Conservation (phyloP, 768 basidiomycete genomes). For the Boletus huronensis region DNA sequence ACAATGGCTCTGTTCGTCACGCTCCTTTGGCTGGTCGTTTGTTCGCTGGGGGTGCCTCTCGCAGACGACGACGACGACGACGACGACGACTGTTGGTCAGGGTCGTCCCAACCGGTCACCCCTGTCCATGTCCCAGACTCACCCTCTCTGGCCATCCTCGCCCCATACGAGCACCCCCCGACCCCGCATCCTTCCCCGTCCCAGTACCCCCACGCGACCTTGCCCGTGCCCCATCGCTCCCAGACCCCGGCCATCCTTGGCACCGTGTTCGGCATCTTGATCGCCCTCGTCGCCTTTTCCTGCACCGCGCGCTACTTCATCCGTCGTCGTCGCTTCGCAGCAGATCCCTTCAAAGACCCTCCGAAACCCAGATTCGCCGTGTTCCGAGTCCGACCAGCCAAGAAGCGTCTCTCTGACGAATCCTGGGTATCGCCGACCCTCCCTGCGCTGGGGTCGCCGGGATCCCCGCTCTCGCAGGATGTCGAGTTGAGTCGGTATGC, state of each 20-base stretch:
- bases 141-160: conserved; percentile 8
- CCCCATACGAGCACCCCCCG: conserved; percentile 8
- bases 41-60: conserved; percentile 5
- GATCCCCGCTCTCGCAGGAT: conserved; percentile 9
- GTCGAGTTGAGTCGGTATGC: conserved; percentile 10
- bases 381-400: conserved; percentile 2
- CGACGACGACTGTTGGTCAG: background rate
- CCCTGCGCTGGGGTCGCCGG: conserved; percentile 4
- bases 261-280: conserved; percentile 10
- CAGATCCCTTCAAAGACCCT: conserved; percentile 14
- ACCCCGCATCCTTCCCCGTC: conserved; percentile 10
- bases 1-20: conserved; percentile 21
- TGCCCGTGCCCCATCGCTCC: conserved; percentile 3
- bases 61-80: conserved; percentile 2
- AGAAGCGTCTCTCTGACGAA: conserved; percentile 25
- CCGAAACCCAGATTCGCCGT: conserved; percentile 1
- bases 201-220: conserved; percentile 8
- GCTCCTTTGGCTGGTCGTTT: conserved; percentile 8
- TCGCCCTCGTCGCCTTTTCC: conserved; percentile 9
- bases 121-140: background rate
- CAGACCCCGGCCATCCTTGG: conserved; percentile 18
- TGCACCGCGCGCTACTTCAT: conserved; percentile 7
- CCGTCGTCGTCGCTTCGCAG: conserved; percentile 9
- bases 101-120: background rate
- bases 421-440: conserved; percentile 24